A percentile compares a stretch with the other conserved stretches of the same genome.
phyloP scores from a whole-genome alignment of 78 protist species.

The Thecamonas trahens region DNA sequence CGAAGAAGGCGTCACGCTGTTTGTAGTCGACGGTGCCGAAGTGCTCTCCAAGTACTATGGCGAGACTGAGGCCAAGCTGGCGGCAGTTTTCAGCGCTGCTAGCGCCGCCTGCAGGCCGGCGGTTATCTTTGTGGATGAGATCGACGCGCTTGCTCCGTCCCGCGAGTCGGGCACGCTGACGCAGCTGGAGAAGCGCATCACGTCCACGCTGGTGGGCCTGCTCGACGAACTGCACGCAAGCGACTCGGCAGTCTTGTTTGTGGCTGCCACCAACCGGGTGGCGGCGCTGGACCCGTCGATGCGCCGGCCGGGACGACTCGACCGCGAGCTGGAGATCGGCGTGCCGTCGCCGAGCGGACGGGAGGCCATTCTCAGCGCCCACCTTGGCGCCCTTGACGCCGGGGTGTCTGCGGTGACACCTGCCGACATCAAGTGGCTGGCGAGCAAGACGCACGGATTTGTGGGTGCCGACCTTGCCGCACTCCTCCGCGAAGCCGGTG shows the following conservation, averaged over 20 bases:
- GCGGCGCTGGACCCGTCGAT: conserved; percentile 64
- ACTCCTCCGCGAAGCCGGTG: conserved; percentile 66
- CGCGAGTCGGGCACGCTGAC: conserved; percentile 8
- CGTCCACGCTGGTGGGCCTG: conserved; percentile 77
- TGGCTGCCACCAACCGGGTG: conserved; percentile 96
- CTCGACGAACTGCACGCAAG: conserved; percentile 80
- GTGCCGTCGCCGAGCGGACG: conserved; percentile 55
- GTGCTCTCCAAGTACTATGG: conserved; percentile 49
- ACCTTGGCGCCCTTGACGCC: conserved; percentile 18
- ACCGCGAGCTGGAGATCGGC: conserved; percentile 78
- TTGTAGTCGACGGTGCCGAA: conserved; percentile 73
- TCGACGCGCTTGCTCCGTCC: conserved; percentile 79
- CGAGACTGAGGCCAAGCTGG: conserved; percentile 16
- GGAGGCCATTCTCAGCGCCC: conserved; percentile 27
- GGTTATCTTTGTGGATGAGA: conserved; percentile 92
- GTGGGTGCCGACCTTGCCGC: conserved; percentile 89
- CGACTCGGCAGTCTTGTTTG: conserved; percentile 56
- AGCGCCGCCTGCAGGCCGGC: conserved; percentile 14
- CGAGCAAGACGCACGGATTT: conserved; percentile 60
- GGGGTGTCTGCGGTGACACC: neutral
- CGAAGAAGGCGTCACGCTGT: conserved; percentile 24
- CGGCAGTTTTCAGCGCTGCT: neutral
- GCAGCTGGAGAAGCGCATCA: conserved; percentile 65
- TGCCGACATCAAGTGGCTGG: neutral
- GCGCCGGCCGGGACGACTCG: conserved; percentile 92